Base-by-base conservation (phyloP, 2,329 filamentous ascomycete genomes). In the Phialophora macrospora region DNA sequence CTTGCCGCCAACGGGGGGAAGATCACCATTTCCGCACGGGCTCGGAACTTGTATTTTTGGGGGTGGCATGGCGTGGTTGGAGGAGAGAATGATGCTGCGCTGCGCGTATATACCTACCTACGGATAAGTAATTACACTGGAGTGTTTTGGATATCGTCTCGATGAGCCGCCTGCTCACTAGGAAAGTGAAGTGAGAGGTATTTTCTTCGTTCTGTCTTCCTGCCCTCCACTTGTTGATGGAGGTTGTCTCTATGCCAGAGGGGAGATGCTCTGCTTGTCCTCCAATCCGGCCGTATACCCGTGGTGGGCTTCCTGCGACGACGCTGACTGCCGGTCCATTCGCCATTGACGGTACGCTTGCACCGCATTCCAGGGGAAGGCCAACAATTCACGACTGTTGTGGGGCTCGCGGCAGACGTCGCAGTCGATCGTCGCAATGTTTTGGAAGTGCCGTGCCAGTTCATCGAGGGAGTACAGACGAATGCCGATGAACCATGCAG, bases 361-460 rank as follows among this genome's bases (percentile, higher is more conserved):
- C 17, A 63, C 24, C 12, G 55, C 32, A 28, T 63, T 63, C 54
- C 28, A 38, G 5, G 61, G 61, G 44, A 63, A 63, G 1, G 61
- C 48, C 17, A 63, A 20, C 17, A 63, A 41, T 32, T 63, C 61
- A 26, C 41, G 30, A 14, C 41, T 57, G 22, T 49, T 17, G 44
- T 63, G 61, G 7, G 41, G 4, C 30, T 52, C 41, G 3, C 41
- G 11, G 44, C 61, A 63, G 26, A 41, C 30, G 4, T 63, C 61
- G 52, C 61, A 63, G 22, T 14, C 8, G 14, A 63, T 44, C 20
- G 20, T 20, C 11, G 34, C n/a, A 4, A 57, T 51, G n/a, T 24
- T 48, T 30, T 30, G 32, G 41, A 63, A 63, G 32, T 57, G 46
- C 26, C 22, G 52, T 26, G 28, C 48, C 28, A 63, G 22, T 24